Percentiles rank a stretch among this genome's conserved stretches.
phyloP scores from a whole-genome alignment of 2,329 filamentous ascomycete genomes.

The Lasiodiplodia hormozganensis region DNA sequence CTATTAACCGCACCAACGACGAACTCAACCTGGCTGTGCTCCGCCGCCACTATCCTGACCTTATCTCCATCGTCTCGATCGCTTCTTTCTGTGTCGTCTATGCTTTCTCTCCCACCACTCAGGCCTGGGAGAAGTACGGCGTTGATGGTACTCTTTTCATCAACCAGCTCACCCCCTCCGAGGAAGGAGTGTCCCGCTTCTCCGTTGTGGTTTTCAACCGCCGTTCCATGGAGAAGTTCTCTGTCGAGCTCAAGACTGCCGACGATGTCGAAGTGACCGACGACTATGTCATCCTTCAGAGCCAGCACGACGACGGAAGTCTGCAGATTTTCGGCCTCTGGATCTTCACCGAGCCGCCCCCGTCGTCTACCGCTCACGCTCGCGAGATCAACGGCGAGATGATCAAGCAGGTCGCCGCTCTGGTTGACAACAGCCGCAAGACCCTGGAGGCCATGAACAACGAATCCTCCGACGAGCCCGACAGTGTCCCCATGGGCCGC shows the following conservation, averaged over 20 bases:
- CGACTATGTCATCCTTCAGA: constrained; percentile 66
- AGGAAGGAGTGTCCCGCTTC: constrained; percentile 50
- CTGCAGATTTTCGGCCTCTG: constrained; percentile 65
- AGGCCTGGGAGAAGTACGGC: constrained; percentile 82
- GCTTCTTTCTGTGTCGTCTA: constrained; percentile 89
- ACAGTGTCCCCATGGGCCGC: constrained; percentile 59
- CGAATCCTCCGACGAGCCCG: constrained; percentile 38
- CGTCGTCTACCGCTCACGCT: constrained; percentile 60
- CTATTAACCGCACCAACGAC: constrained; percentile 71
- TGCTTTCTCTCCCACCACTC: constrained; percentile 69
- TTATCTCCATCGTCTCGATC: constrained; percentile 76
- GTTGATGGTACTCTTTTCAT: constrained; percentile 91
- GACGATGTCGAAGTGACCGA: constrained; percentile 58
- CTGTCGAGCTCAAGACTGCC: constrained; percentile 49
- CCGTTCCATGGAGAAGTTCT: constrained; percentile 57
- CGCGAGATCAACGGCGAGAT: constrained; percentile 60
- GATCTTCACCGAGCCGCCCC: constrained; percentile 68
- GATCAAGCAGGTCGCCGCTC: constrained; percentile 62
- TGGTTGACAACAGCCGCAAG: constrained; percentile 58
- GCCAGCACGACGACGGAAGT: constrained; percentile 42
- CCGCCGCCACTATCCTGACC: constrained; percentile 77
- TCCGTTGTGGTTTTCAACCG: constrained; percentile 56
- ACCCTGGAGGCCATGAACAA: constrained; percentile 40
- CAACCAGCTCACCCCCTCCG: constrained; percentile 63
- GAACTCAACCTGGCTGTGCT: constrained; percentile 89